Evolutionary conservation across 805 yeast genomes (phyloP).

Genomic region (Wickerhamomyces canadensis): DNA sequence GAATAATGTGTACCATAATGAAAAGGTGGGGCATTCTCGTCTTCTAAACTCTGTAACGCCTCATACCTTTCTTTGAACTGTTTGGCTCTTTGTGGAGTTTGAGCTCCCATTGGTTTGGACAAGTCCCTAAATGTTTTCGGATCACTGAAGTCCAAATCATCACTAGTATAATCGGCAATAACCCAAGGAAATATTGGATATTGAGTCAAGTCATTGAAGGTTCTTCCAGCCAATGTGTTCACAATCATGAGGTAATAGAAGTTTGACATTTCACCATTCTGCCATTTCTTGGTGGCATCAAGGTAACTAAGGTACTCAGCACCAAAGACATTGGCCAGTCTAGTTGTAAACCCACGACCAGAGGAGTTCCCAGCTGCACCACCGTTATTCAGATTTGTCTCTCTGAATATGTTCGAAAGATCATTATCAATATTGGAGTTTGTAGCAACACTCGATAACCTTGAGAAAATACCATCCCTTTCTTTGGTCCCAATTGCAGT

Average conservation of each 20-base stretch:
- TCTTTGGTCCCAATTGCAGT: conserved; percentile 50
- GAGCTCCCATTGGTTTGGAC: conserved; percentile 91
- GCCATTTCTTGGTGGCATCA: conserved; percentile 67
- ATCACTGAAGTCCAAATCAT: conserved; percentile 56
- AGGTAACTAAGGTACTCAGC: conserved; percentile 30
- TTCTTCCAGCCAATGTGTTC: conserved; percentile 82
- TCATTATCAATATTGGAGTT: conserved; percentile 49
- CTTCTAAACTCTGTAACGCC: conserved; percentile 58
- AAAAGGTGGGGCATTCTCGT: conserved; percentile 63
- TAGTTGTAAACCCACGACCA: conserved; percentile 32
- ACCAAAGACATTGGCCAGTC: conserved; percentile 41
- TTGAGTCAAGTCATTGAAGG: conserved; percentile 84
- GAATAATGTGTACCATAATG: conserved; percentile 94
- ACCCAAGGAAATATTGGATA: conserved; percentile 94
- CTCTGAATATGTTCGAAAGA: conserved; percentile 45
- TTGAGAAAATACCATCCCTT: conserved; percentile 52
- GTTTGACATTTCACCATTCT: conserved; percentile 71
- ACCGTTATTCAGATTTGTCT: conserved; percentile 33
- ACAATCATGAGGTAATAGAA: conserved; percentile 76
- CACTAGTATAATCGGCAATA: conserved; percentile 73
- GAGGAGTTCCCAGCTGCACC: conserved; percentile 26
- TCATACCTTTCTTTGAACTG: conserved; percentile 69
- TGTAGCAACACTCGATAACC: conserved; percentile 43
- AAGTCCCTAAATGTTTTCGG: conserved; percentile 66
- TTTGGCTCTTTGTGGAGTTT: conserved; percentile 48